A percentile compares a stretch with the other conserved stretches of the same genome.
phyloP scores from a whole-genome alignment of 331 rosid genomes.

The Spiraea crenata region DNA sequence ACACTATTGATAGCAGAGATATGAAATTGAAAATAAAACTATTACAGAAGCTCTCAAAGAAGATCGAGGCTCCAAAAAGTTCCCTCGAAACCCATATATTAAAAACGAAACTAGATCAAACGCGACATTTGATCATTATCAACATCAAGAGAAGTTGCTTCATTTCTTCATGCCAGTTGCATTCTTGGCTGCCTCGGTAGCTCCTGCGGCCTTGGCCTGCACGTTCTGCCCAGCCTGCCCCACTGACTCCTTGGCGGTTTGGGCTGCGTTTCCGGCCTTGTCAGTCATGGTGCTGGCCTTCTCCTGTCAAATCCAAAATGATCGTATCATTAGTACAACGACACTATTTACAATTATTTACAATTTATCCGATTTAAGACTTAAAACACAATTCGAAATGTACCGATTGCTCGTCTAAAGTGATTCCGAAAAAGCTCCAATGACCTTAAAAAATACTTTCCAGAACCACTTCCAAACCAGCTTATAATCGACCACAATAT shows the following conservation, averaged over 20 bases:
- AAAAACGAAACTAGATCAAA: too few species aligned
- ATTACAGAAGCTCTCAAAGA: background rate
- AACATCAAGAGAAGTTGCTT: background rate
- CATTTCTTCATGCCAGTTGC: conserved; percentile 66
- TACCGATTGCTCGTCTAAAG: background rate
- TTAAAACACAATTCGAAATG: background rate
- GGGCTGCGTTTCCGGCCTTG: conserved; percentile 30
- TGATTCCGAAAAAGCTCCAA: too few species aligned
- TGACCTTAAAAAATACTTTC: too few species aligned
- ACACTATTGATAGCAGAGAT: background rate
- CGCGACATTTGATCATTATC: too few species aligned
- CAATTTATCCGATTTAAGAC: too few species aligned
- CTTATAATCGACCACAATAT: too few species aligned
- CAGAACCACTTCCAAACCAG: too few species aligned
- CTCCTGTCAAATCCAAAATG: conserved; percentile 25
- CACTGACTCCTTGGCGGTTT: conserved; percentile 31
- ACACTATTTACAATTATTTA: too few species aligned
- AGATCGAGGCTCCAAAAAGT: background rate
- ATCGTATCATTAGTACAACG: too few species aligned
- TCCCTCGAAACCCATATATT: background rate
- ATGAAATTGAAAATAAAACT: background rate
- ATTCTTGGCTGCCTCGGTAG: conserved; percentile 60
- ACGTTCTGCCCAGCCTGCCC: conserved; percentile 39
- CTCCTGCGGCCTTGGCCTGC: conserved; percentile 52
- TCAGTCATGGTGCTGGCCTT: conserved; percentile 31